Base-by-base conservation (phyloP, 2,329 filamentous ascomycete genomes). In the Calonectria leucothoes region DNA sequence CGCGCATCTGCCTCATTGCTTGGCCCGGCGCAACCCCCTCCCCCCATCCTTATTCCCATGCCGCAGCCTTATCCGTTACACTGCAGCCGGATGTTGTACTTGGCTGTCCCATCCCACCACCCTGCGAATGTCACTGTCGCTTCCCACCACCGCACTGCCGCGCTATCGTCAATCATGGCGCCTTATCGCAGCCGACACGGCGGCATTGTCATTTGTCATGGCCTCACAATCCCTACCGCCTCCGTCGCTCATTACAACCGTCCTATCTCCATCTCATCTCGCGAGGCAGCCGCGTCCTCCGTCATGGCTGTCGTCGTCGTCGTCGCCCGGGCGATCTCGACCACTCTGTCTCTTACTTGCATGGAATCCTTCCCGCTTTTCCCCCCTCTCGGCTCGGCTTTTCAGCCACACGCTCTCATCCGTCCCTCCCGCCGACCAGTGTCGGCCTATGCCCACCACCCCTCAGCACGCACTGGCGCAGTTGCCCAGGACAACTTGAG, bases 1-100 rank as follows among this genome's bases (percentile, higher is more conserved):
- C 66, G 61, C 61, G n/a, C 59, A 29, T 59, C 48, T 48, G 37
- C 64, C 65, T 39, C 55, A 51, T 17, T 52, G 39, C 68, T 51
- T 59, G 55, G 55, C 55, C 55, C 23, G n/a, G 31, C 29, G 37
- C 52, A 57, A 42, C 15, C 31, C 29, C 17, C 31, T 23, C 25
- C 45, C 57, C 25, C 39, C 57, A 48, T 64, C 35, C 33, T 37
- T 27, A 35, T 42, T 33, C 57, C 57, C 57, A 37, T 37, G 33
- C 33, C 61, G 33, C 61, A 48, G 37, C 61, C 42, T 37, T 27
- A 64, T 59, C 33, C 55, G 55, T 59, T 59, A 59, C 55, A 59
- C n/a, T 27, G 55, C 55, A 59, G 55, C 10, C 55, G 55, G 15
- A 14, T 35, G 55, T 59, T 59, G 55, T 59, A 59, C 33, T 59